A percentile compares a stretch with the other conserved stretches of the same genome.
phyloP scores from a whole-genome alignment of 2,329 filamentous ascomycete genomes.

The Xylaria sp. region DNA sequence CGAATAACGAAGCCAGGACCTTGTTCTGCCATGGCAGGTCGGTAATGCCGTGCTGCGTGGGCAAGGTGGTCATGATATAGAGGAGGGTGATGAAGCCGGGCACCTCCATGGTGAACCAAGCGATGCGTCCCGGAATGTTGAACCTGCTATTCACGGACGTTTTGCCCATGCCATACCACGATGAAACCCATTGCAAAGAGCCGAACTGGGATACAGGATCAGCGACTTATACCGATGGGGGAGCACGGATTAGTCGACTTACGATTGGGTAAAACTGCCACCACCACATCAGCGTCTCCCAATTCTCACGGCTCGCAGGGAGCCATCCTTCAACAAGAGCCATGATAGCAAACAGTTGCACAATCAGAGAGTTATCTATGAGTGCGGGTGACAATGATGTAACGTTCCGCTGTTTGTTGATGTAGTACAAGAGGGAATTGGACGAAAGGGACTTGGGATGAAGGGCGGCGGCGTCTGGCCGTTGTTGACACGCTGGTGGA shows the following conservation, averaged over 20 bases:
- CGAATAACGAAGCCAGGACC: constrained; percentile 72
- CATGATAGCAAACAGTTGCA: constrained; percentile 41
- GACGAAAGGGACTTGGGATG: background rate
- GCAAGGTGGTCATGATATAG: constrained; percentile 77
- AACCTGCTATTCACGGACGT: constrained; percentile 75
- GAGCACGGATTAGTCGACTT: constrained; percentile 31
- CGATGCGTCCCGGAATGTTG: constrained; percentile 88
- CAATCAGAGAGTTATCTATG: background rate
- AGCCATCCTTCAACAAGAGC: constrained; percentile 60
- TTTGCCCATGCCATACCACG: constrained; percentile 91
- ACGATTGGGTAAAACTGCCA: constrained; percentile 64
- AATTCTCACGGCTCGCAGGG: constrained; percentile 64
- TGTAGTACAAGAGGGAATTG: too few species aligned
- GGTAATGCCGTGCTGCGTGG: constrained; percentile 59
- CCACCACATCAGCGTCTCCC: constrained; percentile 55
- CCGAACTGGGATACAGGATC: constrained; percentile 61
- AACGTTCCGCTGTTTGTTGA: too few species aligned
- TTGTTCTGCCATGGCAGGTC: constrained; percentile 78
- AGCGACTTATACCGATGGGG: constrained; percentile 2
- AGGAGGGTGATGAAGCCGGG: constrained; percentile 77
- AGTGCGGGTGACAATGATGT: background rate
- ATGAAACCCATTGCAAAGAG: constrained; percentile 73
- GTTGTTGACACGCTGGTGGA: too few species aligned
- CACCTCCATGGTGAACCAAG: constrained; percentile 88
- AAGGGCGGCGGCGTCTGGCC: too few species aligned